Evolutionary conservation across 345 rosid genomes (phyloP), one percentile per base, ranked within the genome.

Genomic region (Turritis glabra): DNA sequence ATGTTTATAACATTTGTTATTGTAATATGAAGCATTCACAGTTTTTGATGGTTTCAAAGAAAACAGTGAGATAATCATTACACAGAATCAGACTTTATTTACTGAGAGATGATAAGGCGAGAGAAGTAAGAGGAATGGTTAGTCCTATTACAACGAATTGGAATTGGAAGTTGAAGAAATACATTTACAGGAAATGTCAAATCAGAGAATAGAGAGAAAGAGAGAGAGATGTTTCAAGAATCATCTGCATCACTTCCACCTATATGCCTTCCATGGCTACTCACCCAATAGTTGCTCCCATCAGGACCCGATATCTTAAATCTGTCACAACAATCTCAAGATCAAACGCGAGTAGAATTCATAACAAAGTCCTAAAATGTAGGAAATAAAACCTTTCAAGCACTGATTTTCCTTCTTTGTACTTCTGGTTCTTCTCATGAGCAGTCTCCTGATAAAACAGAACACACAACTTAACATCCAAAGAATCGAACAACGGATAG

Each of bases 371-470:
- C 51, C 21, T 48, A 14, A 52, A 26, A 10, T 63, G 70, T 44
- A 58, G 15, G 11, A 41, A 5, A 61, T 38, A 15, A 15, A 43
- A 92, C 99, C 95, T 86, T 75, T 91, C 97, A 37, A 91, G 87
- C n/a, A 91, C 95, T 3, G 91, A 92, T 83, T 90, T 95, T 63
- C 98, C 98, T 88, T 92, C 99, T 85, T 95, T 95, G 90, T 95
- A 95, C 80, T 95, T 95, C 80, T 92, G 99, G 84, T 17, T 66
- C 86, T 84, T 88, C 40, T 95, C 98, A 53, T 85, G 88, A 55
- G 98, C 99, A 79, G 82, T 81, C 83, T 89, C 97, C 99, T 95
- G 89, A 60, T 81, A 60, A 44, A 87, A 53, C 44, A 47, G 3
- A n/a, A 55, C 7, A 50, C 40, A 78, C 19, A 78, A 43, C 33